Percentiles rank a stretch among this genome's conserved stretches.
Evolutionary conservation across 2,329 filamentous ascomycete genomes (phyloP).

Genomic region (Plenodomus tracheiphilus): DNA sequence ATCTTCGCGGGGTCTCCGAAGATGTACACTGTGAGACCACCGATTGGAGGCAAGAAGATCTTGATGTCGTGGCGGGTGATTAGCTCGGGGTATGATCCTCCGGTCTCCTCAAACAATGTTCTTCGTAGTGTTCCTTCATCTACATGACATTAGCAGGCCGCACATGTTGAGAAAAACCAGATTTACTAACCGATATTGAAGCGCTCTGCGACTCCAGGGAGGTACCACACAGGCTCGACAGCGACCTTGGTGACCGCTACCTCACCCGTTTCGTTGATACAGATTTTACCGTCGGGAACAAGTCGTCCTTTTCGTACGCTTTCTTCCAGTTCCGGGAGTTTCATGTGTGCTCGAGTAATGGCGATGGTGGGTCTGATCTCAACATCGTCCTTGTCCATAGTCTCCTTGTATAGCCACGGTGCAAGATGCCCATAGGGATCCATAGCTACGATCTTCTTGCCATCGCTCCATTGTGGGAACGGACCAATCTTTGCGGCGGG

Average conservation of each 20-base stretch:
- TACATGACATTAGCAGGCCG: conserved; percentile 32
- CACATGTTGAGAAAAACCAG: not conserved
- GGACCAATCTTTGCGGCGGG: conserved; percentile 88
- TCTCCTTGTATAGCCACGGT: conserved; percentile 80
- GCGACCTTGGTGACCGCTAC: conserved; percentile 95
- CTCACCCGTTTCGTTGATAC: conserved; percentile 82
- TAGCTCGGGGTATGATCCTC: conserved; percentile 93
- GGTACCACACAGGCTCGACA: conserved; percentile 78
- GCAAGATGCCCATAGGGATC: conserved; percentile 89
- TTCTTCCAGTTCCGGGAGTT: conserved; percentile 89
- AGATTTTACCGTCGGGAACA: conserved; percentile 82
- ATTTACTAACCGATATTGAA: conserved; percentile 75
- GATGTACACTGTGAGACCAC: conserved; percentile 92
- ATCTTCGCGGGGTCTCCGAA: conserved; percentile 95
- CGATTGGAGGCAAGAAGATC: conserved; percentile 92
- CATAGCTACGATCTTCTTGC: conserved; percentile 96
- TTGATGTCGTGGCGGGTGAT: conserved; percentile 96
- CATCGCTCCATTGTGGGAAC: conserved; percentile 85
- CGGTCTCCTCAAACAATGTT: conserved; percentile 91
- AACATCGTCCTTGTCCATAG: conserved; percentile 76
- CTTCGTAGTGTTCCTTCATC: conserved; percentile 86
- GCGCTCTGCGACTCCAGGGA: conserved; percentile 73
- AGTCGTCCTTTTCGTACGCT: conserved; percentile 80
- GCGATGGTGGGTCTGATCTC: conserved; percentile 91
- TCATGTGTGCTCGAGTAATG: conserved; percentile 92